Base-by-base conservation (phyloP, 1,284 basidiomycete species). In the Leccinum griseonigrum region DNA sequence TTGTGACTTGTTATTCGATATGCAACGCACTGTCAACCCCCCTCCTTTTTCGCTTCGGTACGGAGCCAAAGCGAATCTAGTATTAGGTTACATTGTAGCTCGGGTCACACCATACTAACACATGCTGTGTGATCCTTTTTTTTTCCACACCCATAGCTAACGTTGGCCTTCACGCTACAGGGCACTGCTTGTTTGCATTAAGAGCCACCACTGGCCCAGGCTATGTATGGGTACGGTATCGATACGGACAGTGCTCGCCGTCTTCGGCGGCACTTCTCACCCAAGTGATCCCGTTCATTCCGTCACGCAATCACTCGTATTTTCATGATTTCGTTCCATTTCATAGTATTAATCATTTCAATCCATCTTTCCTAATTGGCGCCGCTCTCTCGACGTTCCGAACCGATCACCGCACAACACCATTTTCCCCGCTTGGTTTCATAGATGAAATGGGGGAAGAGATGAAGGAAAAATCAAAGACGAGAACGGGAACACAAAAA, bases 11-110 rank as follows among this genome's bases (percentile, higher is more conserved):
- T 46, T 11, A 11, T 22, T 22, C n/a, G 40, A 18, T 43, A 22
- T 48, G 5, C 43, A 46, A 22, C 43, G 32, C 10, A 8, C 32
- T 32, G 32, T 43, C 16, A 43, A 43, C 18, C 18, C 43, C 5
- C 40, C 40, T 43, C n/a, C 52, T 31, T 5, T 7, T 53, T 18
- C 38, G 40, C 59, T 54, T 56, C 59, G 46, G 60, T 54, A 60
- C 60, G 60, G 60, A 60, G 60, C 36, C 51, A 57, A 32, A 22
- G 31, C 34, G 55, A 36, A 28, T 29, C 26, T 28, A 36, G 59
- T 14, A 26, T 13, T 22, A 22, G 22, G 36, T 38, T 46, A 40
- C 31, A 31, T 14, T 16, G 36, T 38, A 18, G 18, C 11, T 22
- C 43, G 18, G 43, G 43, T 46, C 43, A 46, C 43, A 46, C 43